A percentile compares a stretch with the other conserved stretches of the same genome.
Conservation (phyloP, 208 protist genomes). For the Trypanosoma rangeli region DNA sequence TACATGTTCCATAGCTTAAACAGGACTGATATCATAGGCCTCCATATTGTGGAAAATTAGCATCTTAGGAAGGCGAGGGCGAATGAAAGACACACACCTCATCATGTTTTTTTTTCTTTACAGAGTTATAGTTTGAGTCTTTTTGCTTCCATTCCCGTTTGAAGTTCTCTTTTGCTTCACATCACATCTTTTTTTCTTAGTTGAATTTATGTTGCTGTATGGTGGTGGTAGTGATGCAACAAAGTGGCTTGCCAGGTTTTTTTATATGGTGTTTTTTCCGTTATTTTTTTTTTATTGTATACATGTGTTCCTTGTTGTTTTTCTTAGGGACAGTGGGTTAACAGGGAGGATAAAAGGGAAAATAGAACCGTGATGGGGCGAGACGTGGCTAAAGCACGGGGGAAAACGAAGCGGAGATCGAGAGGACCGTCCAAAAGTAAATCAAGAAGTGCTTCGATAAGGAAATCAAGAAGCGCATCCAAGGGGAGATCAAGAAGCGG, state of each 20-base stretch:
- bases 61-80: background rate
- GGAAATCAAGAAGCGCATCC: background rate
- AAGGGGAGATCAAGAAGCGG: background rate
- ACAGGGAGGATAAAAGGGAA: background rate
- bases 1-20: background rate
- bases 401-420: background rate
- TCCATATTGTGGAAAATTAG: background rate
- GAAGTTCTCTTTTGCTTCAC: too few species aligned
- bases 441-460: slow-evolving; percentile 2
- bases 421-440: slow-evolving; percentile 10
- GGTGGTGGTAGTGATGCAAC: too few species aligned
- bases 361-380: background rate
- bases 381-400: background rate
- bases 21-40: background rate
- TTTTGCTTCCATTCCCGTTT: too few species aligned
- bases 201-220: too few species aligned
- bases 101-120: too few species aligned
- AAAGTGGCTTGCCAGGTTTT: too few species aligned
- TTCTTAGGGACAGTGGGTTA: background rate
- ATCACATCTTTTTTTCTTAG: too few species aligned
- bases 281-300: slow-evolving; percentile 15
- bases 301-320: slow-evolving; percentile 1
- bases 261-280: too few species aligned
- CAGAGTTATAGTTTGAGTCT: too few species aligned
- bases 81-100: background rate